These are phyloP conservation scores for Micractinium conductrix DNA, from an alignment of 139 green algal genomes.

Conservation along the genomic window DNA sequence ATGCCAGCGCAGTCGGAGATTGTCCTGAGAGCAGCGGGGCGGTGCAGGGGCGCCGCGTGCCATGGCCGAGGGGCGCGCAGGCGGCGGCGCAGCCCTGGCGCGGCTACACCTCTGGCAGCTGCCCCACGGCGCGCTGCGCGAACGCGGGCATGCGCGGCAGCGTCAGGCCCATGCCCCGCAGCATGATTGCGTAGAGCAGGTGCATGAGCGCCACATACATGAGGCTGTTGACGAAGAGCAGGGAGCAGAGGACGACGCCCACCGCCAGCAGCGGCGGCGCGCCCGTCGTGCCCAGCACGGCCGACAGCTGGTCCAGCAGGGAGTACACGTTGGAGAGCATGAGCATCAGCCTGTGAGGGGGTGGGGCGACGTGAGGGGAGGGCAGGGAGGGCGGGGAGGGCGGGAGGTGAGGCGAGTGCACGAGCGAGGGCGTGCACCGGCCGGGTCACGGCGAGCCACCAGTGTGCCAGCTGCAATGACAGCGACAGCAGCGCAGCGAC, in stretches of 20 bases:
- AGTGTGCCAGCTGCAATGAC: too few species aligned
- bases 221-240: slow-evolving; percentile 74
- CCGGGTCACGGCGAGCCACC: too few species aligned
- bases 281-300: slow-evolving; percentile 57
- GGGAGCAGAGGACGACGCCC: slow-evolving; percentile 55
- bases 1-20: too few species aligned
- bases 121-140: slow-evolving; percentile 21
- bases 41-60: too few species aligned
- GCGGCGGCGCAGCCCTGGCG: too few species aligned
- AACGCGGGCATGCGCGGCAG: slow-evolving; percentile 23
- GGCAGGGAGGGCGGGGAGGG: neutral
- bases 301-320: slow-evolving; percentile 76
- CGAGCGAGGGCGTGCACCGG: too few species aligned
- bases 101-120: neutral
- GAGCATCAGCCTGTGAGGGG: slow-evolving; percentile 51
- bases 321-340: slow-evolving; percentile 75
- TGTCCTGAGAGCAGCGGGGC: too few species aligned
- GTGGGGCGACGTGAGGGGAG: neutral
- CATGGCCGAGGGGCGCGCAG: too few species aligned
- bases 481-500: too few species aligned
- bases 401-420: neutral
- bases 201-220: slow-evolving; percentile 69
- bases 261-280: slow-evolving; percentile 62
- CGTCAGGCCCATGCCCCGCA: slow-evolving; percentile 51
- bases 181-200: slow-evolving; percentile 73